Conservation (phyloP, 176 grass and related monocot genomes). For the Avena sativa region DNA sequence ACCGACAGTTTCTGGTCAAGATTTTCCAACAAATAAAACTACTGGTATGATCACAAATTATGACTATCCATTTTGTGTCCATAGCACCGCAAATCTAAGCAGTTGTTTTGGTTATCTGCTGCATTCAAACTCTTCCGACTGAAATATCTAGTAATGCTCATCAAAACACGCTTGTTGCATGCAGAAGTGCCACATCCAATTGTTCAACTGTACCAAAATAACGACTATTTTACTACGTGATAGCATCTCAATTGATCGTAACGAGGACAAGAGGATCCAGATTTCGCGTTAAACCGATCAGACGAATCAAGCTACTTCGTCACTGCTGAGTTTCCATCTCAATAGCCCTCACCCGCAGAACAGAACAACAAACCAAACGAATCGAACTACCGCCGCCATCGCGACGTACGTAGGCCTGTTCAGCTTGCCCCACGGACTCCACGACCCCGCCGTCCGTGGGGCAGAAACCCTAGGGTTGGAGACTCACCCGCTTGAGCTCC, state of each 20-base stretch:
- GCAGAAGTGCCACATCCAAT: constrained; percentile 20
- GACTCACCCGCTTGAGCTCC: constrained; percentile 91
- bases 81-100: neutral
- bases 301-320: neutral
- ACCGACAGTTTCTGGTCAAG: neutral
- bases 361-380: neutral
- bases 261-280: neutral
- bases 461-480: constrained; percentile 55
- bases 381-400: neutral
- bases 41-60: neutral
- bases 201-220: neutral
- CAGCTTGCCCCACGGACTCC: neutral
- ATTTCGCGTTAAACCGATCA: constrained; percentile 8
- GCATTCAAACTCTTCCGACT: neutral
- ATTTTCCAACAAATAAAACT: neutral
- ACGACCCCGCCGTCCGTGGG: neutral
- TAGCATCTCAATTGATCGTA: neutral
- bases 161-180: neutral
- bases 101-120: neutral
- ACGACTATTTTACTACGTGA: constrained; percentile 6
- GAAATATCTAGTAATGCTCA: neutral
- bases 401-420: no score
- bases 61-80: neutral
- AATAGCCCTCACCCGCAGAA: constrained; percentile 26
- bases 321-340: neutral